Base-by-base conservation (phyloP, 163 green algal genomes). In the Chloromonas sp. region DNA sequence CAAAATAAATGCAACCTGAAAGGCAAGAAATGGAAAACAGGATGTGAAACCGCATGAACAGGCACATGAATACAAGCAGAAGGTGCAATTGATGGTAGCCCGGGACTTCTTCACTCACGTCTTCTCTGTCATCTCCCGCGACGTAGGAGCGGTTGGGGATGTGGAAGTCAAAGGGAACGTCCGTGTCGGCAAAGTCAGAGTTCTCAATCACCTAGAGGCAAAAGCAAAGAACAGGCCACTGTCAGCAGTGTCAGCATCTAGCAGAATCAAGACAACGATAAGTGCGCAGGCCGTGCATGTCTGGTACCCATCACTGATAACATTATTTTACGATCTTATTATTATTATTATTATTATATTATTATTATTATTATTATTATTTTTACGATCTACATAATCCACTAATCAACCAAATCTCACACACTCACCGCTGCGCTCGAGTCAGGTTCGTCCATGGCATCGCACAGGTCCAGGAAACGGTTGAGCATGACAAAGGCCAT, bases 401-500 rank as follows among this genome's bases (percentile, higher is more conserved):
- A 36, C 36, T 36, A 36, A 36, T 36, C 36, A 36, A 36, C 36
- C 36, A 36, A 36, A 36, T 83, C 36, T 57, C 78, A 11, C 36
- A 36, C 36, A 71, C 79, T 57, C 15, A 87, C 86, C 8, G 86
- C 86, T 2, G 86, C 82, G 14, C 60, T 85, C 0, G 78, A 85
- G 84, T 91, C 91, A 1, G 89, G 87, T 60, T 97, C 93, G 8
- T 97, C 94, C 86, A 96, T 94, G 2, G 94, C 94, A 79, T 98
- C 95, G 15, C 86, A 87, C 36, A 98, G 84, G 87, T 98, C 95
- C 78, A 98, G 90, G 87, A 92, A 97, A 61, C 92, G 88, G 84
- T 97, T 97, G 71, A 97, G 87, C 82, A 96, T 92, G 0, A 96
- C 92, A 79, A 96, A 96, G 0, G 95, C 94, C 91, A 94, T 95